phyloP scores from a whole-genome alignment of 495 filamentous ascomycete genomes.

The Zalerion maritima region DNA sequence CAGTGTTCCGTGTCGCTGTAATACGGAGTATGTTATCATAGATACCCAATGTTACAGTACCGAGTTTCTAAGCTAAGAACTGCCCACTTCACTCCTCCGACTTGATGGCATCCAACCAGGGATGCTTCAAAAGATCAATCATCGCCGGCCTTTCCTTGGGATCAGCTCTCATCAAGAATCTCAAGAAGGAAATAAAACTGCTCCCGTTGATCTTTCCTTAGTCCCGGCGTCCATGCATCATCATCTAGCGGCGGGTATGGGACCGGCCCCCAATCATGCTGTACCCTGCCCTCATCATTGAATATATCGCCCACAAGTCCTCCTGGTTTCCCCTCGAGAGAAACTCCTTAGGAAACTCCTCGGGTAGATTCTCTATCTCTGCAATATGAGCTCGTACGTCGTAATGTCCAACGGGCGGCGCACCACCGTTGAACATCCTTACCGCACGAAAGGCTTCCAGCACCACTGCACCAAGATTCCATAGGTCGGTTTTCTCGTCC shows the following conservation, averaged over 20 bases:
- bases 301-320: constrained; percentile 6
- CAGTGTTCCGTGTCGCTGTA: no score
- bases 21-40: no score
- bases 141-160: constrained; percentile 2
- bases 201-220: constrained; percentile 1
- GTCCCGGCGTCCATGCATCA: constrained; percentile 1
- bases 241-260: neutral
- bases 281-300: constrained; percentile 5
- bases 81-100: neutral
- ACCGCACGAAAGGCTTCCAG: constrained; percentile 7
- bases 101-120: neutral
- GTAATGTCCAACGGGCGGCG: constrained; percentile 7
- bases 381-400: constrained; percentile 9
- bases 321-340: constrained; percentile 11
- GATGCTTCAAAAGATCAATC: constrained; percentile 1
- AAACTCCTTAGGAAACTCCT: constrained; percentile 11
- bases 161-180: constrained; percentile 5
- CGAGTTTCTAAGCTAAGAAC: no score
- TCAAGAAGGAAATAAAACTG: constrained; percentile 4
- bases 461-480: constrained; percentile 12
- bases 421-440: constrained; percentile 4
- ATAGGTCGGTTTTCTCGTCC: constrained; percentile 12
- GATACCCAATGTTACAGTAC: no score
- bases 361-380: constrained; percentile 14
- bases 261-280: no score